Conservation (phyloP, 2,329 filamentous ascomycete genomes). For the Colletotrichum sp. region DNA sequence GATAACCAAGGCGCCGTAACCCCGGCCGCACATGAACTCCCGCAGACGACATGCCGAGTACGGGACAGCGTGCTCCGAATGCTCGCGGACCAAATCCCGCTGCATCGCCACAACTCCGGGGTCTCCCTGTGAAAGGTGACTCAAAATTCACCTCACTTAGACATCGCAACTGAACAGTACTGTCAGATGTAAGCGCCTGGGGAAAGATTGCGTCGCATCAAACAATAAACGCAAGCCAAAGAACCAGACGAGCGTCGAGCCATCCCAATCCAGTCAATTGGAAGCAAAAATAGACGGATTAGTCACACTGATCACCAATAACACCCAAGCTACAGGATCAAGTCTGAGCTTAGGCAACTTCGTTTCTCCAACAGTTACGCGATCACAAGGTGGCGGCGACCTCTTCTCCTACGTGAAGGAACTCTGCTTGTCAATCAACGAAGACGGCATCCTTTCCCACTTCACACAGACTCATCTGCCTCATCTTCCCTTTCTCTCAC, state of each 20-base stretch:
- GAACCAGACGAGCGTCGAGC: rapidly evolving
- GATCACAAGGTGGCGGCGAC: too few species aligned
- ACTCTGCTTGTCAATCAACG: background rate
- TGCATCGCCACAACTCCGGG: background rate
- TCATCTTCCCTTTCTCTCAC: background rate
- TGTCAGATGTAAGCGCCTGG: background rate
- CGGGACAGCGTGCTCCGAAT: background rate
- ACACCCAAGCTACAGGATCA: background rate
- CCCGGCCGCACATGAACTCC: background rate
- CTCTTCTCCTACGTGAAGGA: rapidly evolving
- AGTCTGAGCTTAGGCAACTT: background rate
- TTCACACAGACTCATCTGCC: background rate
- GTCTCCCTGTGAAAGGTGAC: background rate
- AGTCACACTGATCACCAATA: background rate
- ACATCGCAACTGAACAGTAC: too few species aligned
- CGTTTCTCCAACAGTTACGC: background rate
- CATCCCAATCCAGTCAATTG: background rate
- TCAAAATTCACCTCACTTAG: background rate
- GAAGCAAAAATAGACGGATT: background rate
- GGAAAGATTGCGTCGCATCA: background rate
- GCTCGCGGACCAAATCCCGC: background rate
- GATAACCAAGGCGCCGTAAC: too few species aligned
- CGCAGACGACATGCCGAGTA: background rate
- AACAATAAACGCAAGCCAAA: background rate
- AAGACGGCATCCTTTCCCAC: background rate